A percentile compares a stretch with the other conserved stretches of the same genome.
These are phyloP conservation scores for Claviceps paspali DNA, from an alignment of 2,329 filamentous ascomycete species.

Conservation along the genomic window DNA sequence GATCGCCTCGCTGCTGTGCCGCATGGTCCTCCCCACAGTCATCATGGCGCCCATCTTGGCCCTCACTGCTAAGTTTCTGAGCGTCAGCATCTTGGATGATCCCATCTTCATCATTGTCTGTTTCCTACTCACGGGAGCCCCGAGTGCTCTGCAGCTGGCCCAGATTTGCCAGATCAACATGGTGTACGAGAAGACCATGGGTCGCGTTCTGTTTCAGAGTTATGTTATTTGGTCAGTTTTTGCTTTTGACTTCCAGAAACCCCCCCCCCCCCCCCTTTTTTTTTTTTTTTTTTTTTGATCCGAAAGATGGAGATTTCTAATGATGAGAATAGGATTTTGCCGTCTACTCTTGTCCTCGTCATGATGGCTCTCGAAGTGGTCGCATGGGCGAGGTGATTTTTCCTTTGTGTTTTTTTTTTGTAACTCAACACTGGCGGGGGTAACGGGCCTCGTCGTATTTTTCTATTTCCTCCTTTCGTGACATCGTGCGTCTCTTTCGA, in stretches of 20 bases:
- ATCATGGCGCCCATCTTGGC: constrained; percentile 88
- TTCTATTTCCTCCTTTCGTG: neutral
- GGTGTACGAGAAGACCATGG: constrained; percentile 92
- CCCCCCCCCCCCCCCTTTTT: no score
- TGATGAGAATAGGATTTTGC: constrained; percentile 54
- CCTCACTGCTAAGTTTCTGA: constrained; percentile 74
- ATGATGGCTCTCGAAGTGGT: constrained; percentile 86
- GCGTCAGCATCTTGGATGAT: constrained; percentile 87
- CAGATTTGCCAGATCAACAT: constrained; percentile 98
- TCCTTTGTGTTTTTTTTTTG: neutral
- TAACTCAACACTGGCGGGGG: no score
- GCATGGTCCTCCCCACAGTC: constrained; percentile 83
- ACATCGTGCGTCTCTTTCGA: no score
- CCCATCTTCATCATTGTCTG: constrained; percentile 97
- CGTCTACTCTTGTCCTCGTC: constrained; percentile 79
- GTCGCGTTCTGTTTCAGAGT: constrained; percentile 83
- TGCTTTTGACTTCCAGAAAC: no score
- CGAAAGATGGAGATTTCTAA: constrained; percentile 15
- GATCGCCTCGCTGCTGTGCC: constrained; percentile 68
- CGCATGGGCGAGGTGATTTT: constrained; percentile 54
- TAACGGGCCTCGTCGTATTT: no score
- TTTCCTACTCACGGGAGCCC: constrained; percentile 88
- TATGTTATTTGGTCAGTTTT: constrained; percentile 60
- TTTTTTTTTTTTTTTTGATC: neutral
- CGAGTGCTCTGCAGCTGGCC: constrained; percentile 82